Percentiles rank a stretch among this genome's conserved stretches.
Evolutionary conservation across 371 early-diverging fungal genomes (phyloP).

Genomic region (Apophysomyces variabilis): DNA sequence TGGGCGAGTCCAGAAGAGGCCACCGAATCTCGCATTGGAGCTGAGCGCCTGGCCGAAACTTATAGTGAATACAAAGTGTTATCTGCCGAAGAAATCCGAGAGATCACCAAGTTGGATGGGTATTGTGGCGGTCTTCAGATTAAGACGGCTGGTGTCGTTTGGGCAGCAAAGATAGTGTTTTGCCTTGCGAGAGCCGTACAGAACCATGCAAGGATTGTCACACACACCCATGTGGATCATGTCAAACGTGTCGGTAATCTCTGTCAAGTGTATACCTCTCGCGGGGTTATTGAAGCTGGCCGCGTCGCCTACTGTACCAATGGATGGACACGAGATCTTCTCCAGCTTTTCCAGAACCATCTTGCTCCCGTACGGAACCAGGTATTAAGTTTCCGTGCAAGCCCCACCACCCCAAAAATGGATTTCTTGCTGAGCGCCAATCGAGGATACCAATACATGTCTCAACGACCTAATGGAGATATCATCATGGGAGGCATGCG

Average conservation of each 20-base stretch:
- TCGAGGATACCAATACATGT: conserved; percentile 53
- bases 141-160: conserved; percentile 37
- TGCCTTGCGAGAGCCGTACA: conserved; percentile 34
- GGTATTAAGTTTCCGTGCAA: conserved; percentile 38
- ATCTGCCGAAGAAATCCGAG: conserved; percentile 21
- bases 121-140: conserved; percentile 41
- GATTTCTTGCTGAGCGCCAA: conserved; percentile 45
- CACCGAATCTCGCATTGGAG: conserved; percentile 23
- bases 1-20: conserved; percentile 36
- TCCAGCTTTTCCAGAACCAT: conserved; percentile 19
- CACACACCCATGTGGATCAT: conserved; percentile 19
- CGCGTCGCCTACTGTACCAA: conserved; percentile 55
- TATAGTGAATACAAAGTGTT: conserved; percentile 16
- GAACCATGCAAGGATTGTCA: conserved; percentile 24
- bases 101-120: conserved; percentile 33
- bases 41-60: conserved; percentile 23
- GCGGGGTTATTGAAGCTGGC: conserved; percentile 33
- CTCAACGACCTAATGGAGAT: conserved; percentile 50
- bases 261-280: conserved; percentile 23
- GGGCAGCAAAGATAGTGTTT: conserved; percentile 51
- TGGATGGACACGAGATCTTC: conserved; percentile 43
- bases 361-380: conserved; percentile 58
- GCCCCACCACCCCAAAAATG: conserved; percentile 22
- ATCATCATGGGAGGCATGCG: conserved; percentile 59
- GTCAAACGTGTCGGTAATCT: conserved; percentile 11